Percentiles rank a stretch among this genome's conserved stretches.
Conservation (phyloP, 768 basidiomycete genomes). For the Boletus rubropictus region DNA sequence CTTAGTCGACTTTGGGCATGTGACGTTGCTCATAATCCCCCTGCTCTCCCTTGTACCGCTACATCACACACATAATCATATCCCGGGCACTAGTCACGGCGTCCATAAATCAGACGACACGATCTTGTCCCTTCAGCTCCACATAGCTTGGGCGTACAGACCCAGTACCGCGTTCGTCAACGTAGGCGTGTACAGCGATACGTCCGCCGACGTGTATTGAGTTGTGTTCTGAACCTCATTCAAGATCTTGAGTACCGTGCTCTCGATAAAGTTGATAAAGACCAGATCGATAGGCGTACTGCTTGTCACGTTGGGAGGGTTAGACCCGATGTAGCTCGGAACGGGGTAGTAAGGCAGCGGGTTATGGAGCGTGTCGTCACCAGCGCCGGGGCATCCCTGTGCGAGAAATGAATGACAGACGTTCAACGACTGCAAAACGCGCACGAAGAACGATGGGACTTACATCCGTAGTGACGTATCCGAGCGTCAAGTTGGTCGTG, state of each 20-base stretch:
- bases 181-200: conserved; percentile 48
- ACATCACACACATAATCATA: too few relatives aligned
- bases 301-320: conserved; percentile 44
- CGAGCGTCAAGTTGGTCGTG: conserved; percentile 51
- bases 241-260: conserved; percentile 45
- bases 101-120: too few relatives aligned
- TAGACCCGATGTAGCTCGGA: conserved; percentile 57
- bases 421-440: neutral
- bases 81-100: too few relatives aligned
- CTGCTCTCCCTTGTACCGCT: too few relatives aligned
- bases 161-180: conserved; percentile 35
- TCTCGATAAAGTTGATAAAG: conserved; percentile 65
- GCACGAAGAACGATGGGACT: conserved; percentile 16
- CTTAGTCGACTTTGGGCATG: neutral
- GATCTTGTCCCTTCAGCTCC: conserved; percentile 23
- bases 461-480: conserved; percentile 72
- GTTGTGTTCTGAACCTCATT: conserved; percentile 49
- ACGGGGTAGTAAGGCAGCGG: conserved; percentile 50
- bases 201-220: conserved; percentile 48
- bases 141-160: conserved; percentile 34
- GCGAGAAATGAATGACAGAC: too few relatives aligned
- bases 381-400: conserved; percentile 65
- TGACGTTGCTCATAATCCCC: neutral
- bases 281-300: conserved; percentile 63
- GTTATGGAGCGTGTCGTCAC: conserved; percentile 65